Base-by-base conservation (phyloP, 108 stramenopile genomes). In the Cyclotella kingstonii region DNA sequence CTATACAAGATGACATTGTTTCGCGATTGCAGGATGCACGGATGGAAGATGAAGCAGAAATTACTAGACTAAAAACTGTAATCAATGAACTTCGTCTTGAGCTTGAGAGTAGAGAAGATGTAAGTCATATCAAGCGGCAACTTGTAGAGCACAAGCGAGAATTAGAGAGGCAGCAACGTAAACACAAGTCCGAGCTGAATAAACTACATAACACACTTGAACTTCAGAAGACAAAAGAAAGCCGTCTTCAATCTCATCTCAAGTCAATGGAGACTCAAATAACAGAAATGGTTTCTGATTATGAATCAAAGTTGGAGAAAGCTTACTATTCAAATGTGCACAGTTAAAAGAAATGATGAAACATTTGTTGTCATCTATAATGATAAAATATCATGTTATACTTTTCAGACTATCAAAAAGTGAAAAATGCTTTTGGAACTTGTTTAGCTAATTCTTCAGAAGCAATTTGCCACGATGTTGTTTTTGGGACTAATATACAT, bases 251-350 rank as follows among this genome's bases (percentile, higher is more conserved):
- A 33, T 41, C 56, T 49, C 71, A 73, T 33, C 64, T 73, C 17
- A 42, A 65, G 23, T 54, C 63, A 14, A 44, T 73, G 71, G 71
- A 73, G 57, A 63, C 39, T 23, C 71, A 73, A 59, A 73, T 73
- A 26, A 60, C 56, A 12, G 49, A 48, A 11, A 73, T 73, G 71
- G 63, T 60, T 30, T 51, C 56, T 35, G 71, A 73, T 59, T 73
- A 73, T 45, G 71, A 73, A 57, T 39, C 41, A 19, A 64, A 44
- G 30, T 41, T 73, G 34, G 47, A 64, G 51, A 51, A 64, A 36
- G 56, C 42, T 11, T 63, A 52, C 22, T 73, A 73, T 42, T 54
- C 40, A 21, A 73, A 54, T 31, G 23, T 54, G 14, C 30, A 38
- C 2, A 30, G 5, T 6, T 17, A 54, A n/a, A 35, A 54, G 25